Conservation (phyloP, 768 basidiomycete species). For the Auricularia sp. region DNA sequence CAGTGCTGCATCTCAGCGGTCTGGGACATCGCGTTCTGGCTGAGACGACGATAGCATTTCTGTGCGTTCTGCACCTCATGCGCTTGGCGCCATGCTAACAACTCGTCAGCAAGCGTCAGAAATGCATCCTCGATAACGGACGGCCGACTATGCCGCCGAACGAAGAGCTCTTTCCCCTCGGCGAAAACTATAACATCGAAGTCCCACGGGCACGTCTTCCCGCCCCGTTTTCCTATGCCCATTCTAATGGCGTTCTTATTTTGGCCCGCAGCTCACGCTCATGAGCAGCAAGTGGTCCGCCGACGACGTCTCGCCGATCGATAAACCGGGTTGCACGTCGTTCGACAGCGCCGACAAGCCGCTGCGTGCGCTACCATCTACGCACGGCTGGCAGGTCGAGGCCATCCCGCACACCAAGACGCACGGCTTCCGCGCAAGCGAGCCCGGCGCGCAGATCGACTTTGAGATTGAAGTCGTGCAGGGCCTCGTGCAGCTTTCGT, state of each 20-base stretch:
- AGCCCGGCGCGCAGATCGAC: neutral
- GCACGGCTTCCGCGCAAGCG: neutral
- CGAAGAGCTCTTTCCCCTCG: neutral
- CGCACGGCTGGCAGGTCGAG: neutral
- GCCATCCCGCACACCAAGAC: neutral
- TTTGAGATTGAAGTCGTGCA: neutral
- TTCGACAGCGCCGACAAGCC: conserved; percentile 2
- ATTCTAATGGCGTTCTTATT: no score
- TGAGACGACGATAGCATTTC: conserved; percentile 1
- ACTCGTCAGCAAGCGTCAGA: neutral
- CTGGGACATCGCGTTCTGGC: conserved; percentile 3
- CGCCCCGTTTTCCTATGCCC: no score
- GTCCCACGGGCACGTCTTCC: neutral
- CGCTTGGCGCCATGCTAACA: neutral
- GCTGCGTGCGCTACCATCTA: neutral
- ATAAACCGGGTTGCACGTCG: neutral
- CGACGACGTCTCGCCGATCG: neutral
- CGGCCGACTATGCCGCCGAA: conserved; percentile 1
- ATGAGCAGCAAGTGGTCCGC: neutral
- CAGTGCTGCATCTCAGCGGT: conserved; percentile 1
- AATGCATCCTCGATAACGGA: neutral
- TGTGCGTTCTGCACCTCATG: neutral
- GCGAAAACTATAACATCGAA: neutral
- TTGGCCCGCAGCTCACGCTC: no score
- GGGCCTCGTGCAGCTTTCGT: neutral